Percentiles rank a stretch among this genome's conserved stretches.
Evolutionary conservation across 2,329 filamentous ascomycete genomes (phyloP).

Genomic region (Trichoderma pleuroti): DNA sequence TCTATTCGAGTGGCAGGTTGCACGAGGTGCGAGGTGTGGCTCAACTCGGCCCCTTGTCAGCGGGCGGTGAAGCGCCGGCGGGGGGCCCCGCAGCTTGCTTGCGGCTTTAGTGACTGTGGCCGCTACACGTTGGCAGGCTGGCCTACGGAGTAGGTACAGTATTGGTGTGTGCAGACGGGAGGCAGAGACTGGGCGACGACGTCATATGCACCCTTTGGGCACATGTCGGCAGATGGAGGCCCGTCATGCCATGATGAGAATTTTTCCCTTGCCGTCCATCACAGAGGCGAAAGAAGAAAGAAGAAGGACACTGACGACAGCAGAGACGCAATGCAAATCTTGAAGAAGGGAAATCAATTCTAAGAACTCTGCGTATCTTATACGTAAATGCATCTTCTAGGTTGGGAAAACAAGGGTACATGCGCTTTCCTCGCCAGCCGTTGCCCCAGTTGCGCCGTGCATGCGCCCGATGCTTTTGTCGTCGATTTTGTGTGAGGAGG

Average conservation of each 20-base stretch:
- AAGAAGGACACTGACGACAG: not conserved
- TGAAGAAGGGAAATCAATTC: not conserved
- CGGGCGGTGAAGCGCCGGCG: slow-evolving; percentile 5
- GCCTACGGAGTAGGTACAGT: too few species aligned
- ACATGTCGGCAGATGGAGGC: not conserved
- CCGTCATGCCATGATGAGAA: slow-evolving; percentile 3
- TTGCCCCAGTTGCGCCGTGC: not conserved
- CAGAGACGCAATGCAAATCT: not conserved
- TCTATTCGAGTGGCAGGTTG: not conserved
- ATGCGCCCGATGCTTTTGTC: not conserved
- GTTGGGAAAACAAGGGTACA: not conserved
- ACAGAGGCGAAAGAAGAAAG: not conserved
- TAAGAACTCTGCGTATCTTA: not conserved
- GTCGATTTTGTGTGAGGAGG: not conserved
- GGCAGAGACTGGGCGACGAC: not conserved
- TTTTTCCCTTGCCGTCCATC: not conserved
- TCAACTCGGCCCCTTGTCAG: not conserved
- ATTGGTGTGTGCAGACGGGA: not conserved
- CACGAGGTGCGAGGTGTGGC: not conserved
- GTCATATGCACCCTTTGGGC: slow-evolving; percentile 4
- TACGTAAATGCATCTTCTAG: not conserved
- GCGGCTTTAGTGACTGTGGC: not conserved
- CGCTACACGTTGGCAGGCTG: not conserved
- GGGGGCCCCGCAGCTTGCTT: not conserved
- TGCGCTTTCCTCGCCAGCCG: not conserved